A percentile compares a stretch with the other conserved stretches of the same genome.
These are phyloP conservation scores for Funneliformis mosseae DNA, from an alignment of 192 early-diverging fungal genomes.

Conservation along the genomic window DNA sequence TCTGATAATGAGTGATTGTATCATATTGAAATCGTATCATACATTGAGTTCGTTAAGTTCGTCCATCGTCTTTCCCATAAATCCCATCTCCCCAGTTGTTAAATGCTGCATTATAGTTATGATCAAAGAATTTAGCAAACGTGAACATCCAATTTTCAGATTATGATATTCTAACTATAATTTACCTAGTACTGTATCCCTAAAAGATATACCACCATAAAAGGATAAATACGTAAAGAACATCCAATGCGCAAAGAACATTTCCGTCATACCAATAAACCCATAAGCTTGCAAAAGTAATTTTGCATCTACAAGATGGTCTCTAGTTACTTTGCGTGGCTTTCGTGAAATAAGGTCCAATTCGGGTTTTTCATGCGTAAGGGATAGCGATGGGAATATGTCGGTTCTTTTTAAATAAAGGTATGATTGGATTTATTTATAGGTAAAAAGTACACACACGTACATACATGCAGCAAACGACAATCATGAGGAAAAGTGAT, in stretches of 20 bases:
- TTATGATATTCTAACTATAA: too few species aligned
- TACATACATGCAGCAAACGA: conserved; percentile 68
- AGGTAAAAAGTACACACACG: conserved; percentile 41
- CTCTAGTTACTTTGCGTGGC: conserved; percentile 72
- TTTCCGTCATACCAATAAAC: conserved; percentile 74
- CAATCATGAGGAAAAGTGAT: conserved; percentile 80
- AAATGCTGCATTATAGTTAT: conserved; percentile 34
- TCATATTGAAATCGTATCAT: too few species aligned
- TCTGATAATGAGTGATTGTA: too few species aligned
- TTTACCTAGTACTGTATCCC: background rate
- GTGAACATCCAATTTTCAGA: too few species aligned
- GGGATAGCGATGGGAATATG: conserved; percentile 59
- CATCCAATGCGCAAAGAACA: conserved; percentile 66
- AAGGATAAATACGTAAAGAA: conserved; percentile 70
- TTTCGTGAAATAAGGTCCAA: conserved; percentile 66
- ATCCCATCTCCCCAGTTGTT: conserved; percentile 38
- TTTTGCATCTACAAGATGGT: conserved; percentile 65
- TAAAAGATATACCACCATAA: background rate
- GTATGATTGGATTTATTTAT: too few species aligned
- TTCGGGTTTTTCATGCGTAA: conserved; percentile 82
- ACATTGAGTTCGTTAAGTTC: conserved; percentile 42
- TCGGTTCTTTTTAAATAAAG: conserved; percentile 63
- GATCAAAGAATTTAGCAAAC: conserved; percentile 40
- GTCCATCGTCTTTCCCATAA: conserved; percentile 33
- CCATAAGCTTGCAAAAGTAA: conserved; percentile 75